phyloP scores from a whole-genome alignment of 2,329 filamentous ascomycete species.

The Penicillium sp. region DNA sequence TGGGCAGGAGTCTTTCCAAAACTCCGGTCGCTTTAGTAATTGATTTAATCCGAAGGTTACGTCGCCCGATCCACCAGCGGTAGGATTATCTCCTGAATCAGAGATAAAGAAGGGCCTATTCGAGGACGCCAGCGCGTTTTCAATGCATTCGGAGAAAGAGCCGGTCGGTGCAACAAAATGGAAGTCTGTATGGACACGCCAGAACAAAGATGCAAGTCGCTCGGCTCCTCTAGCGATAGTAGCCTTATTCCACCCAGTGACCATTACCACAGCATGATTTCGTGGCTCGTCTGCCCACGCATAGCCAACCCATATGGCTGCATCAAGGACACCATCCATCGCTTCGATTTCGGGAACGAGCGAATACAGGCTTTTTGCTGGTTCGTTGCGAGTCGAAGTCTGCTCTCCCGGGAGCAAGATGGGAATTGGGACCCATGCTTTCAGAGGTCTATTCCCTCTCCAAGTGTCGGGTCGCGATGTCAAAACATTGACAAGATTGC shows the following conservation, averaged over 20 bases:
- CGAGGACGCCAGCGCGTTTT: slow-evolving; percentile 44
- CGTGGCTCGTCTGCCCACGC: slow-evolving; percentile 58
- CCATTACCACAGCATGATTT: slow-evolving; percentile 52
- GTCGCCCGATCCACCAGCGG: slow-evolving; percentile 56
- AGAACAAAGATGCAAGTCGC: slow-evolving; percentile 50
- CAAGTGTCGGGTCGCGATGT: slow-evolving; percentile 1
- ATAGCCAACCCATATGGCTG: slow-evolving; percentile 58
- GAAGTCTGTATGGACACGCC: slow-evolving; percentile 50
- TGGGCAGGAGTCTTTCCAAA: slow-evolving; percentile 39
- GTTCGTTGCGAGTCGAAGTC: slow-evolving; percentile 56
- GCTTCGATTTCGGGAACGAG: slow-evolving; percentile 49
- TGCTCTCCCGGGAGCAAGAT: slow-evolving; percentile 56
- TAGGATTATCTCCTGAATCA: slow-evolving; percentile 58
- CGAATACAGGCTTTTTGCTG: slow-evolving; percentile 53
- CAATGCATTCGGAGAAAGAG: slow-evolving; percentile 49
- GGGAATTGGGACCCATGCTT: slow-evolving; percentile 55
- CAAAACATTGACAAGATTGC: slow-evolving; percentile 49
- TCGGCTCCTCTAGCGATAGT: slow-evolving; percentile 45
- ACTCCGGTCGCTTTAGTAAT: slow-evolving; percentile 49
- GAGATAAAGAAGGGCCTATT: slow-evolving; percentile 55
- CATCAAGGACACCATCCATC: slow-evolving; percentile 48
- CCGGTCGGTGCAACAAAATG: slow-evolving; percentile 55
- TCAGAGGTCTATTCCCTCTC: slow-evolving; percentile 42
- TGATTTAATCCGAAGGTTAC: slow-evolving; percentile 54
- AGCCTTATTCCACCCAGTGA: slow-evolving; percentile 52